These are phyloP conservation scores for Fomitiporia mediterranea DNA, from an alignment of 1,284 basidiomycete genomes.

Conservation along the genomic window DNA sequence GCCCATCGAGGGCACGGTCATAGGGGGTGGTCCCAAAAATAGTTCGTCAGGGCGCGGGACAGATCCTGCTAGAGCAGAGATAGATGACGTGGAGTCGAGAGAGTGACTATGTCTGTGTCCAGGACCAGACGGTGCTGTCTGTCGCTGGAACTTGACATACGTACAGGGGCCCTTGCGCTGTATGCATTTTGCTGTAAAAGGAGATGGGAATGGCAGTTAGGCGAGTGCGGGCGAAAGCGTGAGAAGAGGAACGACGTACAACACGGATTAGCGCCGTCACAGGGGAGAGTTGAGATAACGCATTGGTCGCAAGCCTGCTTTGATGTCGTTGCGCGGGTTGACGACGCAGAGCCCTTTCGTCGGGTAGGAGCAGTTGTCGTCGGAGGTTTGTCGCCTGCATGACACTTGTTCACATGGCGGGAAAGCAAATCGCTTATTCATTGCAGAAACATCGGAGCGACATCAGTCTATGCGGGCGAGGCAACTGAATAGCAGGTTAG, in stretches of 20 bases:
- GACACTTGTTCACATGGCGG: constrained; percentile 86
- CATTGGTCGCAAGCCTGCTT: constrained; percentile 86
- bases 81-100: constrained; percentile 13
- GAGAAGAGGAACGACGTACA: constrained; percentile 35
- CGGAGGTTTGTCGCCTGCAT: constrained; percentile 65
- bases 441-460: background rate
- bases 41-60: constrained; percentile 20
- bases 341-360: constrained; percentile 55
- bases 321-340: constrained; percentile 66
- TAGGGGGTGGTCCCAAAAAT: constrained; percentile 19
- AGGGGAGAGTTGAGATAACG: constrained; percentile 74
- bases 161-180: constrained; percentile 75
- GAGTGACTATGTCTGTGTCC: constrained; percentile 38
- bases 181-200: constrained; percentile 63
- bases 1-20: constrained; percentile 20
- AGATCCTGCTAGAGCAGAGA: constrained; percentile 5
- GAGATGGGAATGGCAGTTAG: background rate
- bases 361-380: constrained; percentile 39
- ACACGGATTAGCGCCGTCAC: constrained; percentile 79
- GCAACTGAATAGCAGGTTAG: constrained; percentile 11
- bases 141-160: constrained; percentile 81
- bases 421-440: constrained; percentile 72
- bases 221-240: constrained; percentile 10
- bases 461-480: background rate
- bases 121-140: constrained; percentile 70